These are phyloP conservation scores for Serendipita sp. DNA, from an alignment of 768 basidiomycete genomes.

Conservation along the genomic window DNA sequence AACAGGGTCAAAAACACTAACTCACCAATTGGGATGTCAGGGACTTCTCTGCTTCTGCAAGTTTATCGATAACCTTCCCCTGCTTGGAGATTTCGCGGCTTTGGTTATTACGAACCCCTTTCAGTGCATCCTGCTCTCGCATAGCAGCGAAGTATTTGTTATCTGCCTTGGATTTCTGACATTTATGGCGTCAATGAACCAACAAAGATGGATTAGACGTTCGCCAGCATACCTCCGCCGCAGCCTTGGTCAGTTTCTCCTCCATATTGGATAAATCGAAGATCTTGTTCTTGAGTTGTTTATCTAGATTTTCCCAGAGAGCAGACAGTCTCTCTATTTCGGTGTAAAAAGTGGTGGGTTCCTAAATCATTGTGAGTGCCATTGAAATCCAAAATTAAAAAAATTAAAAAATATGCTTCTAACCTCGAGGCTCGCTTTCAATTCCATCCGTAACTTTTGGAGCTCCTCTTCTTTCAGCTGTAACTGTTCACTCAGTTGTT, in stretches of 20 bases:
- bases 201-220: not conserved
- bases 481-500: slow-evolving; percentile 37
- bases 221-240: slow-evolving; percentile 39
- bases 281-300: slow-evolving; percentile 67
- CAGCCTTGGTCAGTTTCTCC: slow-evolving; percentile 46
- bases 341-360: slow-evolving; percentile 58
- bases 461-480: slow-evolving; percentile 54
- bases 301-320: slow-evolving; percentile 73
- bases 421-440: not conserved
- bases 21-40: slow-evolving; percentile 45
- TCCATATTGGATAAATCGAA: slow-evolving; percentile 65
- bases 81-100: slow-evolving; percentile 42
- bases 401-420: not conserved
- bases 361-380: slow-evolving; percentile 22
- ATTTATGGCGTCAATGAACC: not conserved
- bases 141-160: slow-evolving; percentile 87
- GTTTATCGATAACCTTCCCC: slow-evolving; percentile 44
- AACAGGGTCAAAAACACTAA: slow-evolving; percentile 4
- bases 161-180: slow-evolving; percentile 85
- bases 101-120: slow-evolving; percentile 54
- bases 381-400: not conserved
- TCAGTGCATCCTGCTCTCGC: slow-evolving; percentile 74
- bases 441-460: slow-evolving; percentile 38
- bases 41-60: slow-evolving; percentile 46
- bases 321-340: slow-evolving; percentile 77